phyloP scores from a whole-genome alignment of 2,329 filamentous ascomycete genomes.

The Microdochium paspali region DNA sequence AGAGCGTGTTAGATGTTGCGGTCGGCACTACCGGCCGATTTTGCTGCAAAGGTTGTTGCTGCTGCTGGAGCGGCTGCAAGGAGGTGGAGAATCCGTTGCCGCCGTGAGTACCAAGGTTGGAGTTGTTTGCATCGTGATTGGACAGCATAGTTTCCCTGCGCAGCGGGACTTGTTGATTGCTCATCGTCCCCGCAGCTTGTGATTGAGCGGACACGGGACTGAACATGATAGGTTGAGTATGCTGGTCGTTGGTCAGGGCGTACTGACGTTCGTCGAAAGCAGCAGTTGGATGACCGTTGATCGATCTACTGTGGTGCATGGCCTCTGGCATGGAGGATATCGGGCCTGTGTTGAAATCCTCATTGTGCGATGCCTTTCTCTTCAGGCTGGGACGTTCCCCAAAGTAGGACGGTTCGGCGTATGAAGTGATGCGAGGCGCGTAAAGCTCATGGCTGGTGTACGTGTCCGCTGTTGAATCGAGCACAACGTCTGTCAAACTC shows the following conservation, averaged over 20 bases:
- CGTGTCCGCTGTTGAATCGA: constrained; percentile 51
- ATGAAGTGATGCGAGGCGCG: constrained; percentile 24
- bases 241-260: background rate
- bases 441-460: constrained; percentile 40
- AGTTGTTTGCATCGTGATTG: background rate
- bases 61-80: constrained; percentile 24
- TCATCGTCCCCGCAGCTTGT: background rate
- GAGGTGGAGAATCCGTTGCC: constrained; percentile 10
- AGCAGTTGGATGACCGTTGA: background rate
- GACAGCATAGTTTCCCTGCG: background rate
- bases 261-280: background rate
- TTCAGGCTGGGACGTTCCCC: constrained; percentile 32
- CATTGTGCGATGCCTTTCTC: constrained; percentile 35
- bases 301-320: constrained; percentile 9
- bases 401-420: constrained; percentile 8
- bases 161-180: background rate
- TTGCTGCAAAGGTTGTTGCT: constrained; percentile 18
- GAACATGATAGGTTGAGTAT: background rate
- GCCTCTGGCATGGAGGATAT: constrained; percentile 23
- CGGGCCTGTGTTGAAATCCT: constrained; percentile 27
- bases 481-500: constrained; percentile 55
- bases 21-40: constrained; percentile 17
- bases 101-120: background rate
- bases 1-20: constrained; percentile 25
- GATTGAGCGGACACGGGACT: background rate